These are phyloP conservation scores for Leishmania arabica DNA, from an alignment of 208 protist genomes.

Conservation along the genomic window DNA sequence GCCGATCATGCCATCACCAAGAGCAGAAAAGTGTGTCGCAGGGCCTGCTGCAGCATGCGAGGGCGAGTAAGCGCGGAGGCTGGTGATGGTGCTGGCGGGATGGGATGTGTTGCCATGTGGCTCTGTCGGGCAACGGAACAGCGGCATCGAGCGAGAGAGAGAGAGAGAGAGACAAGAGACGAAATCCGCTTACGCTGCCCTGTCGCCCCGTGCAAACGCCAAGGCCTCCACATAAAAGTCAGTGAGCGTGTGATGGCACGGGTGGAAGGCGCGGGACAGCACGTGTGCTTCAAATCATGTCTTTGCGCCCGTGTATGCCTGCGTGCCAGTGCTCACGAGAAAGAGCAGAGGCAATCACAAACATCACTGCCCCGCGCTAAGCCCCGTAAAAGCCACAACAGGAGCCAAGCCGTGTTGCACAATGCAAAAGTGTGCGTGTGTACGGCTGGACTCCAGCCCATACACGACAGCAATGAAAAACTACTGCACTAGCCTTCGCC, in stretches of 20 bases:
- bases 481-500: neutral
- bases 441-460: neutral
- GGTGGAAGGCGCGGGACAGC: neutral
- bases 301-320: neutral
- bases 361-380: neutral
- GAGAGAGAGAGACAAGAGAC: neutral
- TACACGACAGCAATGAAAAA: neutral
- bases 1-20: neutral
- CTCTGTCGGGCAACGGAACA: neutral
- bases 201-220: neutral
- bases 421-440: neutral
- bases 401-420: neutral
- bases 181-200: neutral
- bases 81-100: neutral
- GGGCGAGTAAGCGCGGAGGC: neutral
- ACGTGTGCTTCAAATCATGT: neutral
- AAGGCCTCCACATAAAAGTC: neutral
- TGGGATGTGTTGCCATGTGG: neutral
- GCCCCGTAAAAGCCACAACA: neutral
- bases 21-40: neutral
- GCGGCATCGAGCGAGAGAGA: neutral
- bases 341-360: neutral
- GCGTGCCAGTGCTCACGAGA: neutral
- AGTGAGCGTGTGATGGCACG: neutral
- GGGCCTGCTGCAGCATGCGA: neutral